Percentiles rank a stretch among this genome's conserved stretches.
phyloP scores from a whole-genome alignment of 768 basidiomycete genomes.

The Nevesoporus exiguus region DNA sequence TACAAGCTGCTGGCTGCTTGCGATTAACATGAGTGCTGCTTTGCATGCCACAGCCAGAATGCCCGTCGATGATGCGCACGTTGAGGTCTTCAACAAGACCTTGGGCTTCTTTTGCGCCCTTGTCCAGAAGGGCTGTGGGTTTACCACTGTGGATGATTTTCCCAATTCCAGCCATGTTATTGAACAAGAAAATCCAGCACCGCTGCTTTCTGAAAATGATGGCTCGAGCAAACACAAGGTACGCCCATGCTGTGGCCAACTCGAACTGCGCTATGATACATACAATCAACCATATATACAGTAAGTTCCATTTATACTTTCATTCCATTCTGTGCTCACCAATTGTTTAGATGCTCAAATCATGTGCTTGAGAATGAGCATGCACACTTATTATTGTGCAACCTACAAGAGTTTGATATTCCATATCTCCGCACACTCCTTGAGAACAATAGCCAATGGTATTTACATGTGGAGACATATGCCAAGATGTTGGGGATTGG shows the following conservation, averaged over 20 bases:
- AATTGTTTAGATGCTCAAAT: neutral
- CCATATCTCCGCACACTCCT: neutral
- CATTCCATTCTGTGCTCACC: no score
- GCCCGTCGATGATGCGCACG: neutral
- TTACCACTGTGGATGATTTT: no score
- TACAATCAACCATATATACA: neutral
- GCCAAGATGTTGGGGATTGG: neutral
- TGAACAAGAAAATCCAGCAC: no score
- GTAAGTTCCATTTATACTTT: neutral
- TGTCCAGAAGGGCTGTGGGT: neutral
- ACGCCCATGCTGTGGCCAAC: neutral
- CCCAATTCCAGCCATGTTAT: no score
- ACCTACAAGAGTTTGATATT: conserved; percentile 5
- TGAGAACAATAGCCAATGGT: neutral
- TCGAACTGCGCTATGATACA: neutral
- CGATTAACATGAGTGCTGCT: no score
- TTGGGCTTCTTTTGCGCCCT: conserved; percentile 2
- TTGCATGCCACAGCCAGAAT: neutral
- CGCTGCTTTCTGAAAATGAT: no score
- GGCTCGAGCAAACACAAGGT: no score
- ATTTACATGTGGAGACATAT: neutral
- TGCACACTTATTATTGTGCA: neutral
- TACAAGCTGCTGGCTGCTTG: neutral
- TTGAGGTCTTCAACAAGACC: conserved; percentile 5
- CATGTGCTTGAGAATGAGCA: neutral